Evolutionary conservation across 495 filamentous ascomycete genomes (phyloP).

Genomic region (Corynascus novoguineensis): DNA sequence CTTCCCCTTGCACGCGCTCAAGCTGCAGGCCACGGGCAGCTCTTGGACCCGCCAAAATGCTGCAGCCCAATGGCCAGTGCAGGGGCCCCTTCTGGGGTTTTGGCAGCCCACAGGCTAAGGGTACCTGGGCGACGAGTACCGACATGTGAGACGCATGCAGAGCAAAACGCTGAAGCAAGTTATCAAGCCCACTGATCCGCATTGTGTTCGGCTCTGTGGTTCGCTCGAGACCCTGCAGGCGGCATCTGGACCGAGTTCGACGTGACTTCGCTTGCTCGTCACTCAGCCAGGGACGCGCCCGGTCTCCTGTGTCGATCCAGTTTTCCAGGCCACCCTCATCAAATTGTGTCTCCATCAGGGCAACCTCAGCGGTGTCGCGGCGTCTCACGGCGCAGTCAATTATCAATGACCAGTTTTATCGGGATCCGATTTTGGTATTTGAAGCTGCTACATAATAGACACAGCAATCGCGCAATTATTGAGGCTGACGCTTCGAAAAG

Average conservation of each 20-base stretch:
- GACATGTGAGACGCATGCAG: constrained; percentile 10
- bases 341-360: neutral
- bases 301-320: constrained; percentile 7
- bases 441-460: too few species aligned
- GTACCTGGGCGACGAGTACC: constrained; percentile 27
- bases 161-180: neutral
- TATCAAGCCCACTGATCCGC: neutral
- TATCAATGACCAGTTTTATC: too few species aligned
- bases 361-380: neutral
- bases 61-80: constrained; percentile 27
- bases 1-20: constrained; percentile 22
- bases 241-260: neutral
- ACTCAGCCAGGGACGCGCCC: neutral
- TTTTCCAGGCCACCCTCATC: constrained; percentile 10
- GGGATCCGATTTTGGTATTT: too few species aligned
- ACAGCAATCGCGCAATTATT: too few species aligned
- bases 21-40: constrained; percentile 29
- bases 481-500: too few species aligned
- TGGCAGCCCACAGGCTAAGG: constrained; percentile 8
- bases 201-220: neutral
- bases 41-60: constrained; percentile 1
- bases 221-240: neutral
- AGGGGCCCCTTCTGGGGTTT: constrained; percentile 18
- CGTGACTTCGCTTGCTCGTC: neutral
- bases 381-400: neutral